These are phyloP conservation scores for Melanomma pulvis-pyrius DNA, from an alignment of 495 filamentous ascomycete species.

Conservation along the genomic window DNA sequence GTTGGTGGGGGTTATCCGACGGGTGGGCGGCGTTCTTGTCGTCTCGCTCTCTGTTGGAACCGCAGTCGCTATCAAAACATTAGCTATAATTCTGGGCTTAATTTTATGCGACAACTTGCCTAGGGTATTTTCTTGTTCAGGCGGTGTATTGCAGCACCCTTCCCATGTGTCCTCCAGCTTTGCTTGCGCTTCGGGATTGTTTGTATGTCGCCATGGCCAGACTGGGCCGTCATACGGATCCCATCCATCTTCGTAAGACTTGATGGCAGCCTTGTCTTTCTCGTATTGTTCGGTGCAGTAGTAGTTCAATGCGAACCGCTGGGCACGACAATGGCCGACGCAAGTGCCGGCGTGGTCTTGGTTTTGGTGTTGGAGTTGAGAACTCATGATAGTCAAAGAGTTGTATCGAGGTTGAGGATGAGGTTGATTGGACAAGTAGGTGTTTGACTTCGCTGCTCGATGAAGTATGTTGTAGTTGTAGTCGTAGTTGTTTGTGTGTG, in stretches of 20 bases:
- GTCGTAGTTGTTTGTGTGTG: neutral
- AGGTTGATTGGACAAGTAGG: neutral
- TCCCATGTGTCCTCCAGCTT: conserved; percentile 21
- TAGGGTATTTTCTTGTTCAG: neutral
- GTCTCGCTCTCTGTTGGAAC: neutral
- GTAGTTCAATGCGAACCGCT: conserved; percentile 25
- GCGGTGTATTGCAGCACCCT: conserved; percentile 23
- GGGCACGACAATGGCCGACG: conserved; percentile 28
- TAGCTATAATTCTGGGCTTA: neutral
- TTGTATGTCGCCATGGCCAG: conserved; percentile 33
- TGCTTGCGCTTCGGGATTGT: conserved; percentile 12
- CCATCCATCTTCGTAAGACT: conserved; percentile 33
- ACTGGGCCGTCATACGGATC: conserved; percentile 32
- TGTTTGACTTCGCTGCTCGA: neutral
- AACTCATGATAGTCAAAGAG: neutral
- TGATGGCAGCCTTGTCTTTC: conserved; percentile 33
- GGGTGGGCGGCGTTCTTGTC: neutral
- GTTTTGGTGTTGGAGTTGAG: neutral
- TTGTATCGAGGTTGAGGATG: neutral
- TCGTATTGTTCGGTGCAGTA: conserved; percentile 24
- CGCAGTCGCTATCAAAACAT: neutral
- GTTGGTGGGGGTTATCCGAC: neutral
- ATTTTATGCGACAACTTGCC: neutral
- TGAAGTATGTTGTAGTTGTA: neutral
- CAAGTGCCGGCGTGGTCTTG: conserved; percentile 14